A percentile compares a stretch with the other conserved stretches of the same genome.
phyloP scores from a whole-genome alignment of 148 eudicot genomes.

The Vaccinium corymbosum region DNA sequence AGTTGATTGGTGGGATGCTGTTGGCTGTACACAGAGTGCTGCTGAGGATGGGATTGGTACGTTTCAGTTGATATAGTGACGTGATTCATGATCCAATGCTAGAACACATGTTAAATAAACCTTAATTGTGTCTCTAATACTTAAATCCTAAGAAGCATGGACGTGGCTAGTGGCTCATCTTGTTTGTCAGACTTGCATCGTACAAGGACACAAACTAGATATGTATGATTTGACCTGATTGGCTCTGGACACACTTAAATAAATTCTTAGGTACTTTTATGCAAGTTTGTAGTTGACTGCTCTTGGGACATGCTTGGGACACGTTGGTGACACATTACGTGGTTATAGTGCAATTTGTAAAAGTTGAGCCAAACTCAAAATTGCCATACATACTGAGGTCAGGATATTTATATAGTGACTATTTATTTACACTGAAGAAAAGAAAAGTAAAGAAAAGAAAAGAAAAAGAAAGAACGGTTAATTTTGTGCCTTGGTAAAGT shows the following conservation, averaged over 20 bases:
- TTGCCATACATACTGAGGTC: background rate
- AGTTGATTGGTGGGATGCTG: constrained; percentile 99
- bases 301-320: background rate
- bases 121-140: background rate
- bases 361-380: background rate
- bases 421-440: background rate
- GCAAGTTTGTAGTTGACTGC: background rate
- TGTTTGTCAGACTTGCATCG: background rate
- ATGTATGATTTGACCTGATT: background rate
- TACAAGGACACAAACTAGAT: background rate
- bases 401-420: background rate
- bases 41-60: constrained; percentile 98
- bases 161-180: background rate
- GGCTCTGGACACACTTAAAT: background rate
- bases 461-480: no score
- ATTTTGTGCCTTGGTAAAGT: background rate
- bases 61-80: background rate
- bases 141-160: background rate
- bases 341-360: background rate
- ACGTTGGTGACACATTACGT: background rate
- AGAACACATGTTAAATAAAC: background rate
- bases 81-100: background rate
- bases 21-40: constrained; percentile 99
- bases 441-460: no score
- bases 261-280: background rate